These are phyloP conservation scores for Lactarius hatsudake DNA, from an alignment of 768 basidiomycete genomes.

Conservation along the genomic window DNA sequence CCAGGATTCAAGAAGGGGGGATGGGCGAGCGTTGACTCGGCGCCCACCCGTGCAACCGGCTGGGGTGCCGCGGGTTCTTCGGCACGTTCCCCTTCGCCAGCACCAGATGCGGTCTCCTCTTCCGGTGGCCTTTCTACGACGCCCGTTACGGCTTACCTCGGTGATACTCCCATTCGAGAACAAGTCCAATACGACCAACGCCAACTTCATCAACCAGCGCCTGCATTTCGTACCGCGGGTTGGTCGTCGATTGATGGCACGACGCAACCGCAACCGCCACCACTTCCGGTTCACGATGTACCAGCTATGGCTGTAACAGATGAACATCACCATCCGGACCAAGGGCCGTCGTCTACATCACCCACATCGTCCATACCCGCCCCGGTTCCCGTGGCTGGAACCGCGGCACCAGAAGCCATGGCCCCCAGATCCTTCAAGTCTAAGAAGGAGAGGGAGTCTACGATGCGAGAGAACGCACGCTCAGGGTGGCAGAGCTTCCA, in stretches of 20 bases:
- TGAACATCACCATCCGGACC: constrained; percentile 20
- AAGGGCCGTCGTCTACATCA: constrained; percentile 22
- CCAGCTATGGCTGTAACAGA: neutral
- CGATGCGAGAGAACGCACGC: constrained; percentile 24
- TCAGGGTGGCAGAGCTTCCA: constrained; percentile 30
- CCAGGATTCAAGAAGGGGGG: constrained; percentile 37
- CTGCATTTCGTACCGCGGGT: constrained; percentile 58
- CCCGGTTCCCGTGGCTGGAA: neutral
- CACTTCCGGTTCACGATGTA: neutral
- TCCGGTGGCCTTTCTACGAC: neutral
- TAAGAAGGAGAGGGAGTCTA: constrained; percentile 22
- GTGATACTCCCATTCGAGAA: neutral
- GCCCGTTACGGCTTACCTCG: neutral
- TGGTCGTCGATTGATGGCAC: constrained; percentile 65
- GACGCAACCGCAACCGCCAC: constrained; percentile 20
- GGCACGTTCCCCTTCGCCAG: constrained; percentile 13
- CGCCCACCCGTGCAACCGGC: constrained; percentile 35
- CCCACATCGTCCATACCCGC: constrained; percentile 27
- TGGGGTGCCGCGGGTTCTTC: constrained; percentile 48
- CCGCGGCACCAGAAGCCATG: neutral
- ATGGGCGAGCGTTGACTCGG: constrained; percentile 18
- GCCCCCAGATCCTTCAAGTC: constrained; percentile 2
- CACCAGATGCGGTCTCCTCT: constrained; percentile 4
- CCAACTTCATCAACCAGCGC: constrained; percentile 34
- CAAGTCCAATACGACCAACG: neutral